These are phyloP conservation scores for Delonix regia DNA, from an alignment of 306 rosid species.

Conservation along the genomic window DNA sequence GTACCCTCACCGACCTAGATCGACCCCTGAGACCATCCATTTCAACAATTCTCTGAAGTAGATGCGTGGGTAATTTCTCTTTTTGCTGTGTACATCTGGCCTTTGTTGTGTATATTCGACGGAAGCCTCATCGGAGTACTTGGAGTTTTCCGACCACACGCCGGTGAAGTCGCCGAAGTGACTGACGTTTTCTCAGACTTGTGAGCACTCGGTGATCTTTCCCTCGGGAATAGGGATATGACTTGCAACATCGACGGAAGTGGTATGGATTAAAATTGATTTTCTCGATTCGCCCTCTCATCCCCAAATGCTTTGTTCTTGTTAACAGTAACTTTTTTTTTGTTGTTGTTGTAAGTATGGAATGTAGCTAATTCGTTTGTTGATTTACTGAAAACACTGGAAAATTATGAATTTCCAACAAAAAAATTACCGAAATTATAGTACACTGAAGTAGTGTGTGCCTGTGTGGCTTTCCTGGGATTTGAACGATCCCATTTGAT, in stretches of 20 bases:
- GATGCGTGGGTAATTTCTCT: neutral
- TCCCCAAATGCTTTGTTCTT: neutral
- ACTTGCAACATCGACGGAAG: constrained; percentile 33
- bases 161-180: constrained; percentile 37
- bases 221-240: constrained; percentile 34
- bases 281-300: neutral
- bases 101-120: neutral
- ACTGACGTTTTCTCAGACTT: constrained; percentile 47
- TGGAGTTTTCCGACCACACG: constrained; percentile 39
- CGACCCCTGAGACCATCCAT: neutral
- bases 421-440: neutral
- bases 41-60: neutral
- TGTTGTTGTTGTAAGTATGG: neutral
- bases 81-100: neutral
- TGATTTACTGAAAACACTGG: neutral
- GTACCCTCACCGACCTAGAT: neutral
- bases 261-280: constrained; percentile 26
- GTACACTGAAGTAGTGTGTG: neutral
- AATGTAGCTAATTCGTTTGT: neutral
- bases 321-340: neutral
- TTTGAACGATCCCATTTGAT: neutral
- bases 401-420: neutral
- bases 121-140: constrained; percentile 36
- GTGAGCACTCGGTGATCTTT: constrained; percentile 44
- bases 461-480: neutral